These are phyloP conservation scores for Fusarium verrucosum DNA, from an alignment of 2,329 filamentous ascomycete species.

Conservation along the genomic window DNA sequence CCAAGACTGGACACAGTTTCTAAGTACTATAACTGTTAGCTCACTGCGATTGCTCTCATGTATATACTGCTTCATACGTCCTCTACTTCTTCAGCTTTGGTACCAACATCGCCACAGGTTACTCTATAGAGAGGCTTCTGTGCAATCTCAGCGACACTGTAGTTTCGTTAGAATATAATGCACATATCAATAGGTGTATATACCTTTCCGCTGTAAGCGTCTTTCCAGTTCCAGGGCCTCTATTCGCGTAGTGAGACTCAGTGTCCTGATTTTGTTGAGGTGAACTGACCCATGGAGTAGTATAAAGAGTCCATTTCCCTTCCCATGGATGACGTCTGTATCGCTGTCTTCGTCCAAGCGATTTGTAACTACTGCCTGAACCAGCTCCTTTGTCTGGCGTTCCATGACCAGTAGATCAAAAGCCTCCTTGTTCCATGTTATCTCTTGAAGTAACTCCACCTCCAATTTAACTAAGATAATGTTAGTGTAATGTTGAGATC, in stretches of 20 bases:
- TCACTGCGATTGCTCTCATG: rapidly evolving
- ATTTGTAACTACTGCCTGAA: neutral
- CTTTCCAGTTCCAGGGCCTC: neutral
- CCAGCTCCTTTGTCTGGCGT: neutral
- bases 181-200: rapidly evolving
- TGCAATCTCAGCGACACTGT: neutral
- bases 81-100: neutral
- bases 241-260: rapidly evolving
- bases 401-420: neutral
- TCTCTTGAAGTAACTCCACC: neutral
- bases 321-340: neutral
- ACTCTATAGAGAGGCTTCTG: neutral
- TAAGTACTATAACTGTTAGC: neutral
- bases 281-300: neutral
- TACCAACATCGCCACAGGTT: neutral
- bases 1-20: neutral
- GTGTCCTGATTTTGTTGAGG: neutral
- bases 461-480: neutral
- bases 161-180: neutral
- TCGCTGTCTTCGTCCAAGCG: neutral
- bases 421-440: neutral
- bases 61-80: neutral
- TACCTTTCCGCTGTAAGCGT: neutral
- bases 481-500: rapidly evolving
- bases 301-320: neutral